Conservation (phyloP, 306 rosid species). For the Abrus precatorius region DNA sequence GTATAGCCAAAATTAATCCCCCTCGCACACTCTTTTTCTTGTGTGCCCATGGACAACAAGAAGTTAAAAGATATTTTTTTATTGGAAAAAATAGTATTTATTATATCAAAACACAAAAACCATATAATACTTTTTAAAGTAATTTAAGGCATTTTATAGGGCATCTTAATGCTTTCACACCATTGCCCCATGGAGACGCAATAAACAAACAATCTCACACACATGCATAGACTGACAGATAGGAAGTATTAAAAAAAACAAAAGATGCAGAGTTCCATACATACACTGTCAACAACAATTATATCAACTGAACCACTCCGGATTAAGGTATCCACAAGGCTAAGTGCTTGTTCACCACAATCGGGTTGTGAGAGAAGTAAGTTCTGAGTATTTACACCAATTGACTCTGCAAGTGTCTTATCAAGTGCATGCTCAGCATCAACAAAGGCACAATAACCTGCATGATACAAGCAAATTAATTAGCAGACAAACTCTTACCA, state of each 20-base stretch:
- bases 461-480: conserved; percentile 37
- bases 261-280: conserved; percentile 51
- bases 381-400: conserved; percentile 82
- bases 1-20: no score
- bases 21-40: no score
- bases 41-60: background rate
- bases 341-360: conserved; percentile 93
- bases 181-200: background rate
- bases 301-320: conserved; percentile 95
- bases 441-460: conserved; percentile 88
- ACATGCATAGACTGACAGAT: background rate
- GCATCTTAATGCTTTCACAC: background rate
- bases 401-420: conserved; percentile 80
- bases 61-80: background rate
- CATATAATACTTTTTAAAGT: background rate
- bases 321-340: conserved; percentile 88
- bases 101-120: background rate
- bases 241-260: background rate
- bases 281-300: conserved; percentile 95
- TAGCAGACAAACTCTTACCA: conserved; percentile 30
- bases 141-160: background rate
- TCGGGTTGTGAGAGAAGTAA: conserved; percentile 94
- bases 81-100: background rate
- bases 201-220: background rate
- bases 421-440: conserved; percentile 99